phyloP scores from a whole-genome alignment of 768 basidiomycete species.

The Kwoniella bestiolae region DNA sequence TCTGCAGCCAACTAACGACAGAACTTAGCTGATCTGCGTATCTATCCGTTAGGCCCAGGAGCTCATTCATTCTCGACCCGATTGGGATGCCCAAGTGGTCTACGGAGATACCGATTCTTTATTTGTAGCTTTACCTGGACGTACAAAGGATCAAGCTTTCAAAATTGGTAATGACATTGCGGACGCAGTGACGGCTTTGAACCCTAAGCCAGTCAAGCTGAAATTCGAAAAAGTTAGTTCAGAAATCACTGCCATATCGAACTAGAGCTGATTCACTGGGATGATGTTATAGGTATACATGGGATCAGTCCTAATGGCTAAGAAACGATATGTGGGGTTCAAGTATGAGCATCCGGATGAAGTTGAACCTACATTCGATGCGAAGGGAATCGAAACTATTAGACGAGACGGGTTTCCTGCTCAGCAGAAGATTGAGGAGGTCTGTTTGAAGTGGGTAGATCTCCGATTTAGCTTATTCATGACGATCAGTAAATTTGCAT shows the following conservation, averaged over 20 bases:
- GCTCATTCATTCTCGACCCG: constrained; percentile 71
- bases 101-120: constrained; percentile 98
- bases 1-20: background rate
- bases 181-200: constrained; percentile 78
- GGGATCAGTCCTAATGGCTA: constrained; percentile 92
- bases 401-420: constrained; percentile 89
- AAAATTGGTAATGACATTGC: constrained; percentile 90
- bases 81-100: constrained; percentile 91
- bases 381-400: constrained; percentile 97
- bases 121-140: constrained; percentile 87
- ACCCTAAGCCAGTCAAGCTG: constrained; percentile 89
- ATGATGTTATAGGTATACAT: constrained; percentile 73
- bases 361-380: constrained; percentile 79
- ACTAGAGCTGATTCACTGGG: constrained; percentile 14
- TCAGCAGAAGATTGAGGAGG: constrained; percentile 90
- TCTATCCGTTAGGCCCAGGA: constrained; percentile 72
- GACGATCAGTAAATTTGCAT: too few species aligned
- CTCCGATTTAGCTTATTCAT: too few species aligned
- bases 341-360: constrained; percentile 88
- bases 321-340: constrained; percentile 98
- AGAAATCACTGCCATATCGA: background rate
- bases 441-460: constrained; percentile 76
- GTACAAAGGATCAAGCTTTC: constrained; percentile 92
- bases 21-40: background rate
- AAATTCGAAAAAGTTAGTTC: constrained; percentile 90